phyloP scores from a whole-genome alignment of 805 yeast genomes.

The Pichia nakasei region DNA sequence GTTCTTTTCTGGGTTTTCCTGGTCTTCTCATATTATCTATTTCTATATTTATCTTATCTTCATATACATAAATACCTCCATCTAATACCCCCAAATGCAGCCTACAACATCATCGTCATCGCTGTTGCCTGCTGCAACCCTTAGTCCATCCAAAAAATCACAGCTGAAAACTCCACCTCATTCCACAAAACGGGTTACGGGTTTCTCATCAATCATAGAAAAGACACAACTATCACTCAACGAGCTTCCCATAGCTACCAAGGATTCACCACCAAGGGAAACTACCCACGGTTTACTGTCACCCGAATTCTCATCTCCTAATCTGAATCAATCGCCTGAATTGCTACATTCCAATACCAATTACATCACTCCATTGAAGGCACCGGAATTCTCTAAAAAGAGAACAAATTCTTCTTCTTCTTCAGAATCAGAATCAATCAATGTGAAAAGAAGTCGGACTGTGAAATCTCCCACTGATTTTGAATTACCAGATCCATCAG shows the following conservation, averaged over 20 bases:
- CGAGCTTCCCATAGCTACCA: background rate
- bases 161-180: constrained; percentile 26
- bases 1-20: too few relatives aligned
- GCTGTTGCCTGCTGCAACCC: constrained; percentile 19
- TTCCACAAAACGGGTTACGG: constrained; percentile 16
- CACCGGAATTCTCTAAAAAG: constrained; percentile 10
- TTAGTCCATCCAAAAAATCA: constrained; percentile 21
- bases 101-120: background rate
- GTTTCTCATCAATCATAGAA: constrained; percentile 1
- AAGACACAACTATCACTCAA: background rate
- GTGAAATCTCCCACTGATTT: constrained; percentile 24
- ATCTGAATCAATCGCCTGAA: too few relatives aligned
- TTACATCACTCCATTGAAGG: constrained; percentile 1
- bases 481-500: constrained; percentile 29
- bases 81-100: background rate
- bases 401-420: constrained; percentile 5
- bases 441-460: too few relatives aligned
- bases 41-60: too few relatives aligned
- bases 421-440: too few relatives aligned
- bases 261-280: background rate
- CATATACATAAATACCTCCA: background rate
- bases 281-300: constrained; percentile 22
- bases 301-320: constrained; percentile 43
- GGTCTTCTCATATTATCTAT: too few relatives aligned
- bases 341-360: too few relatives aligned